Base-by-base conservation (phyloP, 163 green algal species). In the Volvox carteri region DNA sequence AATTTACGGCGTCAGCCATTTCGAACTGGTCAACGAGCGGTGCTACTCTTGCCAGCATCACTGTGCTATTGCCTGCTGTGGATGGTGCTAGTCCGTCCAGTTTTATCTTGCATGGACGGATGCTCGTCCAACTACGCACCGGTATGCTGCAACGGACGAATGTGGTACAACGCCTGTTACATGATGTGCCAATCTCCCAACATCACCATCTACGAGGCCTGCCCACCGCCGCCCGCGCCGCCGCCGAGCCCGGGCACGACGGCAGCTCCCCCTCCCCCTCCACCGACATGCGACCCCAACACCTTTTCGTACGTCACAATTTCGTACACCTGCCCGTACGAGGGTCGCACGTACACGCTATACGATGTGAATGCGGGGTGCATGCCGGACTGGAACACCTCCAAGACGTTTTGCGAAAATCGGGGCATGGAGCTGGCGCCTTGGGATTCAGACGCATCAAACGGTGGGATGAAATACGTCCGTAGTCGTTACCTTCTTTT, bases 141-240 rank as follows among this genome's bases (percentile, higher is more conserved):
- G 5, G 80, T 87, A 6, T 87, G 80, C 80, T 48, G 46, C 30
- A 56, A 87, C 81, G 46, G 81, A 35, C 46, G 48, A 30, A 80
- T 87, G 81, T 87, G 67, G 65, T 80, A 87, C 67, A 87, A 87
- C 81, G 28, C 81, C 0, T 87, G 81, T 50, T 87, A 73, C 65
- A 41, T 87, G 33, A 6, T 42, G 23, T 87, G 81, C 67, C 28
- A 80, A 14, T 44, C 58, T 12, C 68, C 68, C 33, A 44, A 75
- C 79, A 3, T 41, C 46, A 80, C 46, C 2, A 0, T 30, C 19
- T 78, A 68, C 12, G 33, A 42, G 4, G 7, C 28, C 1, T 87
- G 81, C 65, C 65, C 80, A 1, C 48, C 81, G 23, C 81, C 81
- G 0, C 68, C 81, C 7, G n/a, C 67, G 19, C 42, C 44, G 42